Conservation (phyloP, 306 rosid genomes). For the Trifolium subterraneum region DNA sequence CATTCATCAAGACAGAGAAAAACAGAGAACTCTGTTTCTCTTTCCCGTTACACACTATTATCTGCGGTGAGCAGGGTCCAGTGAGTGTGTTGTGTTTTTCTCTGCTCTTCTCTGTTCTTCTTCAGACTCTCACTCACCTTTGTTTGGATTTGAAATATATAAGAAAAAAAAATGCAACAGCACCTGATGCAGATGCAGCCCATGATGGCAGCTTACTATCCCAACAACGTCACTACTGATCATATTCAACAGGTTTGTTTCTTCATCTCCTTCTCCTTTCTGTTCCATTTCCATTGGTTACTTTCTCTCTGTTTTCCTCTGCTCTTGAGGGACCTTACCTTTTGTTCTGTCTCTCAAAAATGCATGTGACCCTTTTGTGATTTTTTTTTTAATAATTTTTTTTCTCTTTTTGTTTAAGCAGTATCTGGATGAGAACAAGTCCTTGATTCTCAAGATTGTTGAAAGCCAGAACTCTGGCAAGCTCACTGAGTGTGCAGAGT, state of each 20-base stretch:
- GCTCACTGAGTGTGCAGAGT: constrained; percentile 97
- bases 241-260: constrained; percentile 94
- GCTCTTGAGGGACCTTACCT: neutral
- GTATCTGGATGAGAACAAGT: constrained; percentile 98
- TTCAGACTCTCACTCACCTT: neutral
- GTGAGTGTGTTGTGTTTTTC: neutral
- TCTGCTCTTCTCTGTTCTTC: constrained; percentile 25
- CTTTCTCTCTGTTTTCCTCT: neutral
- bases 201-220: constrained; percentile 96
- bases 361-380: neutral
- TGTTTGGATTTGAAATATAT: constrained; percentile 8
- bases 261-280: neutral
- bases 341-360: no score
- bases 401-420: constrained; percentile 46
- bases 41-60: constrained; percentile 34
- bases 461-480: constrained; percentile 98
- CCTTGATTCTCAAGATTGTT: constrained; percentile 94
- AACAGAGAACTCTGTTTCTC: constrained; percentile 44
- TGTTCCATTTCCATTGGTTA: neutral
- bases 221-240: constrained; percentile 98
- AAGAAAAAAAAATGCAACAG: constrained; percentile 79
- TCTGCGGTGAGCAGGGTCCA: neutral
- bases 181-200: constrained; percentile 99
- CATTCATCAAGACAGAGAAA: constrained; percentile 24
- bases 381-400: neutral